These are phyloP conservation scores for Aspergillus japonicus DNA, from an alignment of 2,329 filamentous ascomycete species.

Conservation along the genomic window DNA sequence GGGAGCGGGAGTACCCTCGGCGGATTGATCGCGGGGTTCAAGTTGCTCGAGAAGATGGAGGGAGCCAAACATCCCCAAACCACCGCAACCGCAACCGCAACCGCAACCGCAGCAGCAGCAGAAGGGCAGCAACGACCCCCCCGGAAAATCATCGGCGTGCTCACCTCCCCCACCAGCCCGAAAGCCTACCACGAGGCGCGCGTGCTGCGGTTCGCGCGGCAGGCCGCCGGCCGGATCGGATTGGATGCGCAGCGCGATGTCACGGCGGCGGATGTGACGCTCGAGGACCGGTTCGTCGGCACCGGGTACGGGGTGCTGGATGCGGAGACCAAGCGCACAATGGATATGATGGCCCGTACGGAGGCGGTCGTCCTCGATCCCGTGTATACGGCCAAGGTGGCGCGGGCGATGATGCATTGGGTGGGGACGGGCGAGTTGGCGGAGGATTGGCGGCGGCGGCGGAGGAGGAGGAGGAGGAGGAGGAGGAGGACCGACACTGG, in stretches of 20 bases:
- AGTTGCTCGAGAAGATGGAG: conserved; percentile 28
- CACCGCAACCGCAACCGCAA: too few species aligned
- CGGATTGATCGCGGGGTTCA: conserved; percentile 37
- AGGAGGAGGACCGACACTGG: neutral
- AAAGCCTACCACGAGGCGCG: conserved; percentile 30
- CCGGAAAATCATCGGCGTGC: conserved; percentile 31
- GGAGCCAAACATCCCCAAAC: neutral
- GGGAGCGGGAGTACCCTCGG: conserved; percentile 38
- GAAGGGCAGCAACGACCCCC: neutral
- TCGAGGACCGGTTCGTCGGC: conserved; percentile 36
- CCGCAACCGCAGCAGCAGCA: too few species aligned
- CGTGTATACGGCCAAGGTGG: conserved; percentile 38
- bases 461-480: too few species aligned
- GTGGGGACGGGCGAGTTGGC: conserved; percentile 22
- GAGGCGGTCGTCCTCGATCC: conserved; percentile 36
- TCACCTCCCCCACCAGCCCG: conserved; percentile 34
- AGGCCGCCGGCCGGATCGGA: conserved; percentile 28
- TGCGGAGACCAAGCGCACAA: conserved; percentile 19
- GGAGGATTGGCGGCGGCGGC: conserved; percentile 13
- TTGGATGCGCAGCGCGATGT: conserved; percentile 28
- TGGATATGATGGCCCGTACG: conserved; percentile 26
- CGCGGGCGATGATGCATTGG: conserved; percentile 30
- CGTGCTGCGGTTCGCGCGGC: conserved; percentile 31
- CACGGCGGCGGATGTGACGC: conserved; percentile 27
- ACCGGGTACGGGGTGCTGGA: conserved; percentile 35